Evolutionary conservation across 2,329 filamentous ascomycete species (phyloP).

Genomic region (Nakataea oryzae): DNA sequence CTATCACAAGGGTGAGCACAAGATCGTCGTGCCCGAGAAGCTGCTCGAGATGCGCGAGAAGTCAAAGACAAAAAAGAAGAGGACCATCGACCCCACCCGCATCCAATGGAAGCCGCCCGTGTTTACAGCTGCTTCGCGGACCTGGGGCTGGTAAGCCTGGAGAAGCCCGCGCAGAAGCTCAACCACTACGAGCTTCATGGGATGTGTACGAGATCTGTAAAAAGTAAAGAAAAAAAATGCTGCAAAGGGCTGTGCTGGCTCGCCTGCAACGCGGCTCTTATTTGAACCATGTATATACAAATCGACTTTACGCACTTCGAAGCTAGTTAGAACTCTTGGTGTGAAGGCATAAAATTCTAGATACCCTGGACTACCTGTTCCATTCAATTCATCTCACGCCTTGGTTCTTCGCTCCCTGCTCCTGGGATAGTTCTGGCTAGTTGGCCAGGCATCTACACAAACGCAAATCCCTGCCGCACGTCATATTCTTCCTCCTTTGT

Average conservation of each 20-base stretch:
- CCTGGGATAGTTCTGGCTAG: not conserved
- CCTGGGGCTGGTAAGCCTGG: conserved; percentile 86
- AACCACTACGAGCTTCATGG: no score
- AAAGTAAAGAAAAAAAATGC: no score
- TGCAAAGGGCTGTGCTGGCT: not conserved
- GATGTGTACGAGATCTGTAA: no score
- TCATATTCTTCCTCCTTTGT: not conserved
- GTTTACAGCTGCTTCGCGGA: conserved; percentile 79
- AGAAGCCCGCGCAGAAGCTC: not conserved
- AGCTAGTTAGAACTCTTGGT: not conserved
- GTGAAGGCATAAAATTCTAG: not conserved
- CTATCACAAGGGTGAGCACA: conserved; percentile 93
- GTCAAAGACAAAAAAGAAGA: conserved; percentile 66
- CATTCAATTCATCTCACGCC: not conserved
- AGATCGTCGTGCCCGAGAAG: conserved; percentile 83
- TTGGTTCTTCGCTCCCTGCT: not conserved
- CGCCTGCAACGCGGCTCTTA: not conserved
- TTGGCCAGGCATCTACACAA: not conserved
- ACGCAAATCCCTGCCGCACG: not conserved
- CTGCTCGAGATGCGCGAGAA: conserved; percentile 72
- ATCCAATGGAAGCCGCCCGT: conserved; percentile 96
- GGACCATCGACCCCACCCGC: conserved; percentile 63
- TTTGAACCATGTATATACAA: not conserved
- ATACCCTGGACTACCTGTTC: not conserved
- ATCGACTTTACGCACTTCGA: no score